Evolutionary conservation across 2,329 filamentous ascomycete species (phyloP).

Genomic region (Leptographium radiaticola): DNA sequence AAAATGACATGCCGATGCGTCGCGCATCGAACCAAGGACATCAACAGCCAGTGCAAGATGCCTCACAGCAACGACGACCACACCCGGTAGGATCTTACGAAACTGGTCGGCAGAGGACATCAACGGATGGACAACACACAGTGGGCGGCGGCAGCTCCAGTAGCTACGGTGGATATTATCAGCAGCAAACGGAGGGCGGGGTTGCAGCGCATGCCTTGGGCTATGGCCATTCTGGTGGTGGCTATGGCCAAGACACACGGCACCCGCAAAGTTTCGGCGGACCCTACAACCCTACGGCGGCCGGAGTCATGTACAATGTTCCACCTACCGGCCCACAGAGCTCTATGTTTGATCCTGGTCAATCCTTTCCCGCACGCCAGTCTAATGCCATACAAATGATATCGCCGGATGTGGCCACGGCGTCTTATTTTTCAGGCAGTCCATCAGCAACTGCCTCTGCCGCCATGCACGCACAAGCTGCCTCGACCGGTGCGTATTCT

Average conservation of each 20-base stretch:
- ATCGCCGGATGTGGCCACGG: conserved; percentile 47
- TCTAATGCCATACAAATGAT: conserved; percentile 68
- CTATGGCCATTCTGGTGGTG: conserved; percentile 42
- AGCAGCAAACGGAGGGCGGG: conserved; percentile 35
- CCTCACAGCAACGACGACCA: conserved; percentile 33
- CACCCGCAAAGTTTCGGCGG: conserved; percentile 40
- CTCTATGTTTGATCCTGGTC: conserved; percentile 58
- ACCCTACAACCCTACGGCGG: conserved; percentile 42
- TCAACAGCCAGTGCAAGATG: conserved; percentile 30
- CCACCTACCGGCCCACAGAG: conserved; percentile 46
- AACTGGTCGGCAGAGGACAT: conserved; percentile 3
- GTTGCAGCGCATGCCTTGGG: conserved; percentile 42
- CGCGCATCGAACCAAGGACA: conserved; percentile 43
- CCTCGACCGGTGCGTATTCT: conserved; percentile 31
- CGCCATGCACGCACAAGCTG: conserved; percentile 35
- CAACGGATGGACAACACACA: neutral
- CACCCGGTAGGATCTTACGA: conserved; percentile 29
- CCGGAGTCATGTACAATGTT: conserved; percentile 74
- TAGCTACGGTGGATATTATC: conserved; percentile 47
- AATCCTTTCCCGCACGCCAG: conserved; percentile 64
- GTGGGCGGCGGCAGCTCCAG: conserved; percentile 36
- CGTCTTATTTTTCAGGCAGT: conserved; percentile 65
- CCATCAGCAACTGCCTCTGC: conserved; percentile 46
- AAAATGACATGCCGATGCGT: conserved; percentile 59
- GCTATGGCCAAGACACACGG: conserved; percentile 51